phyloP scores from a whole-genome alignment of 2,329 filamentous ascomycete species.

The Curvularia verruculosa region DNA sequence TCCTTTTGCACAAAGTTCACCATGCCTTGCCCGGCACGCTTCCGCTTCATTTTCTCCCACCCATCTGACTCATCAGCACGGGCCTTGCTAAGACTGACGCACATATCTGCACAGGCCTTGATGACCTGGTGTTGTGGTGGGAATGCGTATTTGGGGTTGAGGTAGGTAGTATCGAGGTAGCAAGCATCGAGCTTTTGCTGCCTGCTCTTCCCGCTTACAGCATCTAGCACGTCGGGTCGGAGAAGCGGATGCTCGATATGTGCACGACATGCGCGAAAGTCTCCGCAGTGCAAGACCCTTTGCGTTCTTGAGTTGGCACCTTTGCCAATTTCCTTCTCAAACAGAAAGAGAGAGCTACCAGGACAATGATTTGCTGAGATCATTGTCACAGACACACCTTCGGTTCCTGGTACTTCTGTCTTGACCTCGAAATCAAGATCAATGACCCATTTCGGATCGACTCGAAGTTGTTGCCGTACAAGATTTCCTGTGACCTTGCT shows the following conservation, averaged over 20 bases:
- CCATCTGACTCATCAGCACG: constrained; percentile 62
- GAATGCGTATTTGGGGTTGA: constrained; percentile 95
- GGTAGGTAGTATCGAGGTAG: constrained; percentile 96
- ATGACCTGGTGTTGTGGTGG: constrained; percentile 89
- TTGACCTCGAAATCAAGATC: constrained; percentile 83
- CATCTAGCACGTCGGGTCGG: constrained; percentile 74
- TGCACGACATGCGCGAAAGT: constrained; percentile 87
- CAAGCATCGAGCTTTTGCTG: constrained; percentile 94
- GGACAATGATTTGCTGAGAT: constrained; percentile 96
- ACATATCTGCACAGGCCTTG: constrained; percentile 83
- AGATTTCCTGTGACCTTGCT: constrained; percentile 91
- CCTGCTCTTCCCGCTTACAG: constrained; percentile 70
- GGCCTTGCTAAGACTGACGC: constrained; percentile 74
- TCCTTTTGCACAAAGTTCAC: constrained; percentile 64
- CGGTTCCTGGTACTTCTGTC: constrained; percentile 78
- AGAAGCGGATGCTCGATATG: constrained; percentile 84
- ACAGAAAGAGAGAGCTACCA: constrained; percentile 90
- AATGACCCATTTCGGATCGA: constrained; percentile 84
- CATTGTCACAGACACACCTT: constrained; percentile 88
- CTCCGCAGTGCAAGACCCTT: constrained; percentile 90
- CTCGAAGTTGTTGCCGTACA: constrained; percentile 82
- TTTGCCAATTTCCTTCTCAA: constrained; percentile 75
- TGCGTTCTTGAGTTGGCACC: constrained; percentile 67
- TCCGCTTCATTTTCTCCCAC: constrained; percentile 63
- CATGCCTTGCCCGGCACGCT: constrained; percentile 64